Base-by-base conservation (phyloP, 495 filamentous ascomycete genomes). In the Aspergillus conjunctus region DNA sequence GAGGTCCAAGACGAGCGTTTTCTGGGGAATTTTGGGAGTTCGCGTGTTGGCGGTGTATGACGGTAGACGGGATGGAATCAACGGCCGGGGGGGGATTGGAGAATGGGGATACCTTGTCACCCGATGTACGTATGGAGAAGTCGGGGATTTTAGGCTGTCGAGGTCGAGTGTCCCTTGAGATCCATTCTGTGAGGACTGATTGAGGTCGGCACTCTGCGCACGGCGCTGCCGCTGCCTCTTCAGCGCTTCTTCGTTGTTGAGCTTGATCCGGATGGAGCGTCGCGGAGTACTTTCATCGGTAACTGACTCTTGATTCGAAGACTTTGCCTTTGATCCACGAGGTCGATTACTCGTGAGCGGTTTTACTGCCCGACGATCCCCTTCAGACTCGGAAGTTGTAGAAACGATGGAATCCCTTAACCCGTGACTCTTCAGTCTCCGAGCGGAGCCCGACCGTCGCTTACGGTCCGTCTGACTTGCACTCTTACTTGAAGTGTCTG, bases 1-100 rank as follows among this genome's bases (percentile, higher is more conserved):
- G 15, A 98, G 84, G 71, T 98, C 94, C 30, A 98, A 81, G 64
- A 98, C 93, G 59, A 98, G 73, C 2, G 94, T 98, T 76, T 98
- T 98, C 70, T 93, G 88, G 0, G 76, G 76, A 18, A 77, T 71
- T 75, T 77, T 74, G 61, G 75, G 58, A 67, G 65, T 79, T 72
- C 71, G 72, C 56, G 71, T 67, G 58, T 76, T 64, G 73, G 68
- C 81, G 71, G 86, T 82, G 71, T 94, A 96, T 12, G 91, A 96
- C 43, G 91, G 90, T 67, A 93, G 85, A 43, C 91, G 88, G 37
- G 85, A 83, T 6, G 95, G 93, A 56, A 98, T 89, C 46, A 98
- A 80, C 8, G 94, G 94, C 43, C 93, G 84, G 11, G 95, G 94
- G 15, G 94, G 93, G 11, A 89, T 87, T 9, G 91, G 92, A 39